Evolutionary conservation across 805 yeast genomes (phyloP), one percentile per base, ranked within the genome.

Genomic region (Priceomyces carsonii): DNA sequence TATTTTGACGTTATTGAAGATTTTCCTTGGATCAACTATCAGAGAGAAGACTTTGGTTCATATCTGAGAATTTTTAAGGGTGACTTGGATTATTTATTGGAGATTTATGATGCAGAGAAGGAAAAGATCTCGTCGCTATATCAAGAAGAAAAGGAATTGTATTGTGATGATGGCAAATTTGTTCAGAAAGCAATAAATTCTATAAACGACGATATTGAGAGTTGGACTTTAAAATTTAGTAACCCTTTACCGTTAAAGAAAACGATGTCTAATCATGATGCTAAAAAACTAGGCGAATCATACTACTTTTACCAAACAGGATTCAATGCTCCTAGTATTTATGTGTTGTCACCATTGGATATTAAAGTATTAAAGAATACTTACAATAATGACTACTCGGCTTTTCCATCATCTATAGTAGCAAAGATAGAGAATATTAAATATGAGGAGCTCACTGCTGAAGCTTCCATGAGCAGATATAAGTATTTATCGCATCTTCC

Each of bases 401-500:
- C 69, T 13, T 79, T 91, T 45, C 99, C 99, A 0, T 55, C 82
- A 4, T 62, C 75, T 1, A 53, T 91, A 7, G 59, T 73, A 3
- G 75, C 78, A 7, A 74, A 70, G 25, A 73, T 90, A 5, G 95
- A 87, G 47, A 82, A 81, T 53, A 75, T 91, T 24, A 73, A 67
- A 31, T 75, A 74, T 51, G 95, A 85, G 23, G 75, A 75, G 16
- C 68, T 83, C 14, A 75, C 82, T 2, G 75, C 82, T 0, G 80
- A 77, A 10, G 78, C 77, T 44, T 83, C 50, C 48, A 27, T 76
- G 2, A 73, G 75, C 33, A 77, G 80, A 45, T 73, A 73, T 55
- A 90, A 88, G 57, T 88, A 85, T 55, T 61, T 93, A 38, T 73
- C 85, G 1, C 91, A 91, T 57, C 60, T 89, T 15, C 97, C 99